Evolutionary conservation across 768 basidiomycete species (phyloP), one percentile per base, ranked within the genome.

Genomic region (Chalciporus piperatus): DNA sequence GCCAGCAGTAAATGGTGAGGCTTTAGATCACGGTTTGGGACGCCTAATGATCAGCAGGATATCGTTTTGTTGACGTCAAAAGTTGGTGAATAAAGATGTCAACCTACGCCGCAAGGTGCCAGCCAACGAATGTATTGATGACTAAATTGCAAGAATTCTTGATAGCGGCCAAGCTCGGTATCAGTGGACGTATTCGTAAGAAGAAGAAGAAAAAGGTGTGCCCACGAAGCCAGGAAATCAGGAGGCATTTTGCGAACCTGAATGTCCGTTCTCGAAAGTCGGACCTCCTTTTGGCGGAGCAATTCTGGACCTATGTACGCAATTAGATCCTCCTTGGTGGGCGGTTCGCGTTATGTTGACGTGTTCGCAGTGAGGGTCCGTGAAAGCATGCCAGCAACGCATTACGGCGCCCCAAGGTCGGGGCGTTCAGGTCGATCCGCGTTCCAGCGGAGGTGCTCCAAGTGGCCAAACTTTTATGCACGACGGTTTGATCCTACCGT

Each of bases 331-430:
- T 45, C 51, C 54, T 47, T 45, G 39, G 27, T 37, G 35, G 41
- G n/a, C n/a, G 35, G 50, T 47, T 62, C 33, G 54, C 56, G 61
- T 63, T 42, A 59, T 57, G 64, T 41, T 65, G 59, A 67, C 64
- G 64, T 67, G 57, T 65, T 66, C 55, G 45, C 27, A 51, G 27
- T 12, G 64, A 66, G 54, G 63, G 65, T 64, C 56, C 41, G 38
- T 51, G 56, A 55, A 52, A 41, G 33, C 38, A 59, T 66, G 64
- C 64, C 64, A 64, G 59, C 61, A 66, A 50, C 40, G 45, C 59
- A 51, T 67, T 65, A 67, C 65, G 63, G 65, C 59, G 59, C 49
- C n/a, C 30, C 56, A 49, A 54, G 46, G 14, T 20, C 54, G 43
- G 32, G 20, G 32, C 33, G 22, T 39, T 32, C 35, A 48, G 46